Base-by-base conservation (phyloP, 768 basidiomycete genomes). In the Strobilomyces dryophilus region DNA sequence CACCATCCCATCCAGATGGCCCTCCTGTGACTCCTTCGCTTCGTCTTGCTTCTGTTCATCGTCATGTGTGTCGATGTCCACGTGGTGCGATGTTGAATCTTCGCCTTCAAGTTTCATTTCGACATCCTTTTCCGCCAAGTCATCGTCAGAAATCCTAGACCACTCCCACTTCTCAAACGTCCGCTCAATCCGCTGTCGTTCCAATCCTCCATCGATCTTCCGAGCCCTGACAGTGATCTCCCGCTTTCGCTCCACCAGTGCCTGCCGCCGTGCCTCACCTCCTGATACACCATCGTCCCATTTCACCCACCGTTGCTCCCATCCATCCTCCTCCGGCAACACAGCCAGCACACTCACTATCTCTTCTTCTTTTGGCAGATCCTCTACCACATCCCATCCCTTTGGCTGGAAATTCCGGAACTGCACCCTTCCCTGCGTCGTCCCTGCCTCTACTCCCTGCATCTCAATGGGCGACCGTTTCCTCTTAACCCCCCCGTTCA, bases 321-420 rank as follows among this genome's bases (percentile, higher is more conserved):
- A 81, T 45, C 69, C 68, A 18, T 70, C 74, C 32, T 64, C 73
- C 27, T 66, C 69, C 1, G 80, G 76, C 55, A 65, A 72, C 37
- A 60, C 64, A 20, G 71, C 73, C 53, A 74, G 78, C 50, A 72
- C 64, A 17, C 61, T 66, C 47, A 63, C 66, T 11, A 64, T 73
- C 47, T 74, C 76, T 17, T 68, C 71, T 62, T 79, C 78, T 17
- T 68, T 70, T 17, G 73, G 71, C 12, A 69, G 67, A 56, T 77
- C 74, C 24, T 67, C 66, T 20, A 81, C 69, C 32, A 63, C 71
- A 56, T 88, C 87, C 89, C 89, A 91, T 29, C 61, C 61, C 62
- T 77, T 81, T 0, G 85, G 88, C 65, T 74, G 78, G 73, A 88
- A 91, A 63, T 91, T 82, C 55, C 72, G 78, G 67, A 89, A 89